Base-by-base conservation (phyloP, 208 protist species). In the Trypanosoma boissoni region DNA sequence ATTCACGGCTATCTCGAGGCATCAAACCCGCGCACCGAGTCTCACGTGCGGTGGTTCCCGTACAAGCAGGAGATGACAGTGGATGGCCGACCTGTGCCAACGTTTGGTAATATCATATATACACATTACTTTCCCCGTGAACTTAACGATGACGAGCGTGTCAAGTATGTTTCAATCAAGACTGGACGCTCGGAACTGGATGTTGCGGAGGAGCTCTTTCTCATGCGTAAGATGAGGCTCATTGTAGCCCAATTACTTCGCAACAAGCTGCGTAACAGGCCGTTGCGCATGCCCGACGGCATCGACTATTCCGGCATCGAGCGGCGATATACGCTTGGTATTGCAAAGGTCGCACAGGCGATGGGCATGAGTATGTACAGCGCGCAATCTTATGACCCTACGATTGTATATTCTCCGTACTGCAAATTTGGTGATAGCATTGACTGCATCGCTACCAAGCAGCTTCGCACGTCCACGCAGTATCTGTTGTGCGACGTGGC, bases 341-440 rank as follows among this genome's bases (percentile, higher is more conserved):
- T 91, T 28, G 50, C 79, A 10, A 85, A 86, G 65, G 87, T 91
- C 18, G 83, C 81, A 7, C 80, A 89, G 66, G 83, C 75, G 29
- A 88, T 93, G 83, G 86, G 83, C 20, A 91, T 88, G 86, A 88
- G 83, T 67, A 91, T 90, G 83, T 93, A 93, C 68, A 73, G 76
- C 60, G 78, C 82, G 1, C 64, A 76, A 18, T 84, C 80, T 32
- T 91, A 88, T 58, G 83, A 91, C 7, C 87, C 87, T 0, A 37
- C 78, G 26, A 72, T 94, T n/a, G 77, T 94, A 55, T 86, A 94
- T 73, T 87, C 79, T 8, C 76, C 83, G 14, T 76, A 91, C 53
- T 68, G 77, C 4, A 76, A 88, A 41, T 76, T 94, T 43, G 87
- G 83, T 7, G 87, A 94, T 65, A 90, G 87, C 60, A 74, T 94